Evolutionary conservation across 306 rosid species (phyloP).

Genomic region (Alnus rubra): DNA sequence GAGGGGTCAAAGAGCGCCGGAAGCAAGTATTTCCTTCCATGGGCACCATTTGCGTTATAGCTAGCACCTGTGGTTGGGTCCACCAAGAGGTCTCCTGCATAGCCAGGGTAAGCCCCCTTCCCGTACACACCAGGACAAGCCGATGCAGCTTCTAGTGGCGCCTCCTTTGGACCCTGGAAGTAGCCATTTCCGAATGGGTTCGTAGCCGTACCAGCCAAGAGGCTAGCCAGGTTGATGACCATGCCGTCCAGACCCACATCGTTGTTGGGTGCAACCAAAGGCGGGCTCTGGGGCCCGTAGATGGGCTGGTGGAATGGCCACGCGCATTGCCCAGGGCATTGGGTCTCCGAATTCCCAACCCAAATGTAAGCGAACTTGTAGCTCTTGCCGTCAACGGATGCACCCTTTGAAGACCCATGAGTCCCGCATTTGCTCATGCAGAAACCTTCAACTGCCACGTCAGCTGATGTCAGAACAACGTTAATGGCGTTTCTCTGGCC

Average conservation of each 20-base stretch:
- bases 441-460: slow-evolving; percentile 56
- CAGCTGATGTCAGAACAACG: slow-evolving; percentile 53
- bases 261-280: slow-evolving; percentile 60
- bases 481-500: slow-evolving; percentile 38
- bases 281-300: slow-evolving; percentile 56
- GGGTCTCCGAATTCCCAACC: slow-evolving; percentile 69
- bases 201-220: slow-evolving; percentile 55
- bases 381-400: slow-evolving; percentile 17
- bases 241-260: slow-evolving; percentile 74
- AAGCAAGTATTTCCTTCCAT: slow-evolving; percentile 57
- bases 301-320: slow-evolving; percentile 71
- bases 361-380: slow-evolving; percentile 46
- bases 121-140: slow-evolving; percentile 63
- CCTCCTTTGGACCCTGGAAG: slow-evolving; percentile 66
- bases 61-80: slow-evolving; percentile 49
- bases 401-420: slow-evolving; percentile 34
- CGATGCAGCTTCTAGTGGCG: slow-evolving; percentile 62
- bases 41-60: slow-evolving; percentile 53
- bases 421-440: slow-evolving; percentile 59
- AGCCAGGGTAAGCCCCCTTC: slow-evolving; percentile 68
- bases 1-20: slow-evolving; percentile 60
- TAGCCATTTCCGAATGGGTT: slow-evolving; percentile 64
- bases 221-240: slow-evolving; percentile 53
- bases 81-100: slow-evolving; percentile 46
- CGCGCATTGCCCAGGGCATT: slow-evolving; percentile 67